These are phyloP conservation scores for Mediolabrus comicus DNA, from an alignment of 108 stramenopile species.

Conservation along the genomic window DNA sequence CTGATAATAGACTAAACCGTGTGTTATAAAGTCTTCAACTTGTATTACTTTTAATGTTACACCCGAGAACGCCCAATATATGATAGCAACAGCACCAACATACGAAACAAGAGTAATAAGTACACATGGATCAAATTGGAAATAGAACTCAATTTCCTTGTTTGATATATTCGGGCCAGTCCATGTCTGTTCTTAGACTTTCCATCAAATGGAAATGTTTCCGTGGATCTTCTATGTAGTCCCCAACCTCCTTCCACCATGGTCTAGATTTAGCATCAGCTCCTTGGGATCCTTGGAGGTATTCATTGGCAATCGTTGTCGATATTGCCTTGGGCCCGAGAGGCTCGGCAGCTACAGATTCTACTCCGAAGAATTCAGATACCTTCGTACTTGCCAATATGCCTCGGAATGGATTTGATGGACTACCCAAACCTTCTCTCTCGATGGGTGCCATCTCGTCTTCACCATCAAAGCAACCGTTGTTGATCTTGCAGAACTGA, in stretches of 20 bases:
- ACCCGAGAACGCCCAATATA: no score
- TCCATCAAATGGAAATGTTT: constrained; percentile 83
- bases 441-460: constrained; percentile 10
- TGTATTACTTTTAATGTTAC: no score
- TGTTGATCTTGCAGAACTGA: constrained; percentile 90
- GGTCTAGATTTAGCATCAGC: constrained; percentile 29
- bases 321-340: constrained; percentile 27
- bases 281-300: constrained; percentile 11
- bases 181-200: constrained; percentile 68
- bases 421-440: constrained; percentile 48
- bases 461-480: constrained; percentile 74
- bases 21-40: no score
- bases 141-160: background rate
- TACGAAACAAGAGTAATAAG: no score
- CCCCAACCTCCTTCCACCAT: constrained; percentile 89
- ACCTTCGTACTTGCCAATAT: constrained; percentile 84
- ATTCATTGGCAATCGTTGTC: constrained; percentile 25
- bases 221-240: constrained; percentile 87
- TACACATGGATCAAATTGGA: no score
- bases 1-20: no score
- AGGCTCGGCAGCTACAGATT: constrained; percentile 84
- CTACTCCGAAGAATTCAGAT: constrained; percentile 83
- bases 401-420: constrained; percentile 73
- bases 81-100: no score
- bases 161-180: constrained; percentile 78